Evolutionary conservation across 1,139 yeast species (phyloP), one percentile per base, ranked within the genome.

Genomic region (Wickerhamomyces sp.): DNA sequence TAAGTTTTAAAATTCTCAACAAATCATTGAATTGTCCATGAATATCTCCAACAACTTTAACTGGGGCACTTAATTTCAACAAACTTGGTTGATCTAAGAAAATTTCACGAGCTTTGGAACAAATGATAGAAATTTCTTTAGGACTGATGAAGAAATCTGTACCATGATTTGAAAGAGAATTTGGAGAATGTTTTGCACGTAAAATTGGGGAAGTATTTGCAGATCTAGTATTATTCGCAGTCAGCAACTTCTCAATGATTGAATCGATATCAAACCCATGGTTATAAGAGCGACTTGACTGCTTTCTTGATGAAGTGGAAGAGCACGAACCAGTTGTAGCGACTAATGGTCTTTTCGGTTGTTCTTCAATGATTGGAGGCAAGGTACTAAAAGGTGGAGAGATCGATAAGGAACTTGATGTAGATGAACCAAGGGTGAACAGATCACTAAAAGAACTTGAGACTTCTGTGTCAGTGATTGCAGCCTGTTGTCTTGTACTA

Each of bases 1-100:
- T 83, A 44, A 81, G 69, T 59, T 84, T 82, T 61, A 87, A 78
- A 38, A 87, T 82, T 52, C 95, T 72, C 51, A 86, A 68, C 53
- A 87, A 72, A 66, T 87, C 95, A 51, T 76, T 75, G 60, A 79
- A 87, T 64, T 87, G 95, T 11, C 95, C 95, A 64, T 87, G 95
- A 45, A 87, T 80, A 64, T 87, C 95, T 44, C 95, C 95, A 31
- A 87, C 95, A 44, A 88, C 79, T 64, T 87, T 87, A 31, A 87
- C 93, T 0, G 95, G 94, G 0, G 95, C 89, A 32, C 89, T 82
- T 49, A 88, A 68, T 60, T 83, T 82, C 53, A 89, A 69, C 46
- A 89, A 67, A 36, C 86, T 78, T 13, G 96, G 96, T 62, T 89
- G 96, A 30, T 74, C 75, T 64, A 87, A 63, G 51, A 89, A 85